Percentiles rank a stretch among this genome's conserved stretches.
phyloP scores from a whole-genome alignment of 306 rosid species.

The Vicia sativa region DNA sequence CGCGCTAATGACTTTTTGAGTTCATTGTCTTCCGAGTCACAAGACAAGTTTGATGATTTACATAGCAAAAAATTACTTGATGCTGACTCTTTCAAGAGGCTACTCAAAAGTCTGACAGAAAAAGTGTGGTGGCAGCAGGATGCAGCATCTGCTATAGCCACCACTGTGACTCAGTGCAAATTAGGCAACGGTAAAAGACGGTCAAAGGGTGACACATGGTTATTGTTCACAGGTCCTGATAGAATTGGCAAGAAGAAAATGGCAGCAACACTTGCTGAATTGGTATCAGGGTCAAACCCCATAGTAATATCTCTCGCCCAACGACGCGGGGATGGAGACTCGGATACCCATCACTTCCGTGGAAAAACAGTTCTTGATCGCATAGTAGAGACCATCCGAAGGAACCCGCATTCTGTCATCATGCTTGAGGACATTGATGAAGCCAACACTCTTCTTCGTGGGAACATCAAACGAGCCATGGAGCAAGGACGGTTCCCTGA shows the following conservation, averaged over 20 bases:
- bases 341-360: constrained; percentile 63
- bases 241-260: constrained; percentile 92
- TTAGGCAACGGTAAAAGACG: constrained; percentile 70
- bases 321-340: constrained; percentile 57
- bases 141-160: constrained; percentile 86
- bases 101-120: constrained; percentile 71
- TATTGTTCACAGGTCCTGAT: constrained; percentile 86
- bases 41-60: constrained; percentile 56
- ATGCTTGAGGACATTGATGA: constrained; percentile 84
- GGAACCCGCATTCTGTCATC: constrained; percentile 79
- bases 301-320: constrained; percentile 63
- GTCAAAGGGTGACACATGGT: constrained; percentile 84
- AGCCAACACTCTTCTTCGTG: constrained; percentile 59
- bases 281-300: constrained; percentile 71
- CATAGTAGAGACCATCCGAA: constrained; percentile 76
- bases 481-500: constrained; percentile 83
- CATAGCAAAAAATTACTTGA: constrained; percentile 61
- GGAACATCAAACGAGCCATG: constrained; percentile 81
- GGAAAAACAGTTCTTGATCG: constrained; percentile 86
- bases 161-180: constrained; percentile 76
- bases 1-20: constrained; percentile 67
- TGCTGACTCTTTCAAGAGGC: constrained; percentile 79
- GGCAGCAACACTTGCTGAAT: constrained; percentile 86
- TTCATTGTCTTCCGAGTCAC: constrained; percentile 69
- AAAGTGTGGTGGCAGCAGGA: constrained; percentile 99